phyloP scores from a whole-genome alignment of 2,329 filamentous ascomycete genomes.

The Paracamarosporium sp. region DNA sequence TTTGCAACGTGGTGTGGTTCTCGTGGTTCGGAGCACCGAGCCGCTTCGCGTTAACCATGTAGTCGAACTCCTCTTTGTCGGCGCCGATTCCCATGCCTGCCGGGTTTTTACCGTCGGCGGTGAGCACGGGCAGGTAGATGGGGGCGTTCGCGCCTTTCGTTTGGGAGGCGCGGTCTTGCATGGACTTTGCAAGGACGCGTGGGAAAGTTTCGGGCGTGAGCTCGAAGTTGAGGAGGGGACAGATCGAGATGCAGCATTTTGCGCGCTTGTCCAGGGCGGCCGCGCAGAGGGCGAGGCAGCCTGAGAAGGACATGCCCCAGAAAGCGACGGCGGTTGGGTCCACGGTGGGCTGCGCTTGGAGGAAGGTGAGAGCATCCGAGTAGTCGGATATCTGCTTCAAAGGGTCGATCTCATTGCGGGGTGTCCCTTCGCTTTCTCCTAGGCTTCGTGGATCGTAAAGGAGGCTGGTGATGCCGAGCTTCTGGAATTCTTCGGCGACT shows the following conservation, averaged over 20 bases:
- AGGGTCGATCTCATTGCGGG: constrained; percentile 49
- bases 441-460: constrained; percentile 47
- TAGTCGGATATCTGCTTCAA: constrained; percentile 39
- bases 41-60: not conserved
- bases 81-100: constrained; percentile 6
- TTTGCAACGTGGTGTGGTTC: constrained; percentile 4
- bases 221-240: not conserved
- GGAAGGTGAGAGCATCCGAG: constrained; percentile 47
- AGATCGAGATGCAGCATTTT: not conserved
- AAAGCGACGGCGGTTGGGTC: constrained; percentile 32
- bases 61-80: constrained; percentile 1
- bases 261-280: constrained; percentile 36
- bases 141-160: constrained; percentile 2
- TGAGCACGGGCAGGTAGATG: constrained; percentile 6
- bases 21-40: not conserved
- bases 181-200: constrained; percentile 4
- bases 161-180: constrained; percentile 12
- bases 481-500: constrained; percentile 31
- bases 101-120: constrained; percentile 2
- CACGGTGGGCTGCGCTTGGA: constrained; percentile 28
- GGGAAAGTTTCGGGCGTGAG: not conserved
- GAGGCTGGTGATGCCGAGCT: constrained; percentile 43
- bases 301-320: constrained; percentile 49
- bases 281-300: constrained; percentile 27
- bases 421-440: constrained; percentile 48